Conservation (phyloP, 2,329 filamentous ascomycete genomes). For the Lanzia echinophila region DNA sequence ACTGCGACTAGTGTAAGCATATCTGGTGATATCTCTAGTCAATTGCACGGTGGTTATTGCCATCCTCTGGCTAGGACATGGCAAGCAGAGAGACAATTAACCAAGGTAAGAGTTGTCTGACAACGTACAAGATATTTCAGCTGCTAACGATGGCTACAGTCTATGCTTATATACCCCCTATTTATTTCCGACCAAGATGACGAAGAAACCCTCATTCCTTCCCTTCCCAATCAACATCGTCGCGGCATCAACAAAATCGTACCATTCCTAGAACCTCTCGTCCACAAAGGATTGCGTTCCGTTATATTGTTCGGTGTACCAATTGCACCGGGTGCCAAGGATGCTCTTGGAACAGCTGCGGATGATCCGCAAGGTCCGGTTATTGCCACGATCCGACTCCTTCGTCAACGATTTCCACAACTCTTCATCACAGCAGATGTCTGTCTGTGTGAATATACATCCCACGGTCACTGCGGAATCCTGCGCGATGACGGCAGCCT, state of each 20-base stretch:
- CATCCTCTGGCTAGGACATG: slow-evolving; percentile 73
- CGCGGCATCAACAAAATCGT: slow-evolving; percentile 81
- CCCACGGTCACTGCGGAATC: slow-evolving; percentile 95
- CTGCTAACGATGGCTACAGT: slow-evolving; percentile 44
- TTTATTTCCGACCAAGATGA: slow-evolving; percentile 94
- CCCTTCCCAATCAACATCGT: slow-evolving; percentile 83
- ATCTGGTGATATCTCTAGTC: slow-evolving; percentile 70
- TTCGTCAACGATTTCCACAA: slow-evolving; percentile 79
- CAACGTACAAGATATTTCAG: background rate
- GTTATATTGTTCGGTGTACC: slow-evolving; percentile 97
- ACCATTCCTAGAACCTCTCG: slow-evolving; percentile 76
- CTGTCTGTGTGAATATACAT: slow-evolving; percentile 97
- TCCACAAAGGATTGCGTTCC: slow-evolving; percentile 82
- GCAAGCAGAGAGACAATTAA: slow-evolving; percentile 80
- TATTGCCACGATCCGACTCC: slow-evolving; percentile 75
- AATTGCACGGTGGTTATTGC: slow-evolving; percentile 76
- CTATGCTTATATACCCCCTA: slow-evolving; percentile 96
- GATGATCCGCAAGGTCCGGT: slow-evolving; percentile 92
- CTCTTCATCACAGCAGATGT: slow-evolving; percentile 91
- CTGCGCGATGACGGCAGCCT: slow-evolving; percentile 85
- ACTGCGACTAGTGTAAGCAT: slow-evolving; percentile 64
- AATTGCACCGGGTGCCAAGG: slow-evolving; percentile 72
- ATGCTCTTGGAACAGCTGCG: slow-evolving; percentile 83
- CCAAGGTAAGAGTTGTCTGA: slow-evolving; percentile 53
- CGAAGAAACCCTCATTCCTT: slow-evolving; percentile 84